These are phyloP conservation scores for Stachybotrys chartarum DNA, from an alignment of 2,329 filamentous ascomycete genomes.

Conservation along the genomic window DNA sequence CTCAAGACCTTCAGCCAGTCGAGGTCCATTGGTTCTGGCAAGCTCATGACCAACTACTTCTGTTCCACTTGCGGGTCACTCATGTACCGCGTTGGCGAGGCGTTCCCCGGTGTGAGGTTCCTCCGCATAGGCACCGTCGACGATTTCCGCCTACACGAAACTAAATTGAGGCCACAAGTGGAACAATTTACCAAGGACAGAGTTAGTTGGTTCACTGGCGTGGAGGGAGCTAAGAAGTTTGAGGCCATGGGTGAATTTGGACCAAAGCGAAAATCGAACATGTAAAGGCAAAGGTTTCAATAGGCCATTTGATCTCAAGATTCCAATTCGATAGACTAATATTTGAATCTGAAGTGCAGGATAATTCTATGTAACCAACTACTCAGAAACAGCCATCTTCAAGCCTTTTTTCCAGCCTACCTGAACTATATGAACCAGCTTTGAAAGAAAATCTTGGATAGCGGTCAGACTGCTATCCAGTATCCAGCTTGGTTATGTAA, in stretches of 20 bases:
- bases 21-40: conserved; percentile 35
- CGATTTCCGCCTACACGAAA: conserved; percentile 50
- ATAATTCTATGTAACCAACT: too few species aligned
- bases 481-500: too few species aligned
- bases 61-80: conserved; percentile 51
- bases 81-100: conserved; percentile 44
- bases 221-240: not conserved
- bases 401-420: too few species aligned
- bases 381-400: too few species aligned
- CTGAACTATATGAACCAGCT: too few species aligned
- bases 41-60: conserved; percentile 54
- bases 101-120: conserved; percentile 36
- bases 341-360: too few species aligned
- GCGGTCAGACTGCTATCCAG: too few species aligned
- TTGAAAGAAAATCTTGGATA: too few species aligned
- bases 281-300: too few species aligned
- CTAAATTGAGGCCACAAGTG: conserved; percentile 41
- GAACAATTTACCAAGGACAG: conserved; percentile 46
- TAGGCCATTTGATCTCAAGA: too few species aligned
- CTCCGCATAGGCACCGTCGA: conserved; percentile 52
- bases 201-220: conserved; percentile 32
- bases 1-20: conserved; percentile 40
- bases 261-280: too few species aligned
- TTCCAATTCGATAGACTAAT: too few species aligned
- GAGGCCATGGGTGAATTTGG: not conserved